Evolutionary conservation across 257 asterid species (phyloP), one percentile per base, ranked within the genome.

Genomic region (Petunia secreta): DNA sequence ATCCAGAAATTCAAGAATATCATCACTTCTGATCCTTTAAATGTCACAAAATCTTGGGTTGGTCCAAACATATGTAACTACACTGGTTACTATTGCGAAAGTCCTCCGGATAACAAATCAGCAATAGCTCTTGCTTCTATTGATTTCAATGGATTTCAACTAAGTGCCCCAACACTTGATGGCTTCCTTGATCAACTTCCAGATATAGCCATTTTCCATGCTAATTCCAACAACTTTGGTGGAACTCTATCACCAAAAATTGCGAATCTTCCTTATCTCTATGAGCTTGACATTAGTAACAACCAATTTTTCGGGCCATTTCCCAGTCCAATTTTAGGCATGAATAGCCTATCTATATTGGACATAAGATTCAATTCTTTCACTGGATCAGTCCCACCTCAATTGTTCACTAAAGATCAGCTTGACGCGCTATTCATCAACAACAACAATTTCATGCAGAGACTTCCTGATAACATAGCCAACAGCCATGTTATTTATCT

Each of bases 211-310:
- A 82, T 94, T 15, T 94, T 94, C 83, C 98, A 94, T 78, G 96
- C 97, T 14, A 92, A 91, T 79, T 92, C 97, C 78, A 94, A 91
- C 87, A 62, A 66, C 48, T 92, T 92, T 74, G 81, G 85, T 10
- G 98, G 98, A 16, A 52, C 58, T 4, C 63, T 92, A 41, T 81
- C 97, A 1, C 79, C 89, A 2, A 80, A 73, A 69, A 84, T 87
- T 53, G 83, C 92, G 9, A 63, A 82, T 4, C 93, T 92, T 36
- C 92, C 87, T 0, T 92, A 86, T 16, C 81, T 94, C 5, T 94
- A 91, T 84, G 98, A 94, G 81, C 86, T 94, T 25, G 98, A 92
- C 53, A 46, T 94, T 58, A 94, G 98, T 82, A 92, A 92, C 91
- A 94, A 94, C 84, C 84, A 8, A 0, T 88, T 94, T 77, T 82